Evolutionary conservation across 305 asterid genomes (phyloP).

Genomic region (Solanum chacoense): DNA sequence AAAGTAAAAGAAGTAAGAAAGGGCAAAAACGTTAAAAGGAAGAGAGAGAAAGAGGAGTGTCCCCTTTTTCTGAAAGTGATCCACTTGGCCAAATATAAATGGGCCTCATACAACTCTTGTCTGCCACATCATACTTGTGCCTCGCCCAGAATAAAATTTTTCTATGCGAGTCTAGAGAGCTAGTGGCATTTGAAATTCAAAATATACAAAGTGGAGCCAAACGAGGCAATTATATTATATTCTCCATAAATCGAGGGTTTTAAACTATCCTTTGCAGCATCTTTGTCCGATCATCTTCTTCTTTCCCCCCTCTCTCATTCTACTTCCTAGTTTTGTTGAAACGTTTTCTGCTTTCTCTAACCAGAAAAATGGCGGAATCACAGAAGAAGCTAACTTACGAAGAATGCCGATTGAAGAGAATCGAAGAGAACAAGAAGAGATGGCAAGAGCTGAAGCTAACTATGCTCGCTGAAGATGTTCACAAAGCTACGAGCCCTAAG

Average conservation of each 20-base stretch:
- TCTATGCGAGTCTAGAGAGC: not conserved
- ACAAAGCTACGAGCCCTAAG: conserved; percentile 23
- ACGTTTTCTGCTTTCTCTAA: not conserved
- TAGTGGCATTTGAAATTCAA: conserved; percentile 5
- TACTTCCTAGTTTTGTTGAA: not conserved
- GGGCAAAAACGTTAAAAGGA: too few relatives aligned
- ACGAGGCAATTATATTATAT: not conserved
- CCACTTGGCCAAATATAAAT: too few relatives aligned
- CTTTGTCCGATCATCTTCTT: not conserved
- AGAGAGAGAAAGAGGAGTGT: too few relatives aligned
- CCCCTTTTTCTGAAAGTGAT: too few relatives aligned
- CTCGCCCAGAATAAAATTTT: too few relatives aligned
- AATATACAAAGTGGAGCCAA: conserved; percentile 3
- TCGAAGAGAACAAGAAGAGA: conserved; percentile 64
- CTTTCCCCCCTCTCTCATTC: not conserved
- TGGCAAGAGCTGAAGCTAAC: conserved; percentile 56
- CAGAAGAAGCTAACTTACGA: conserved; percentile 33
- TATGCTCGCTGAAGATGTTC: conserved; percentile 46
- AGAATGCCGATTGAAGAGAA: conserved; percentile 36
- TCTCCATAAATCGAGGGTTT: not conserved
- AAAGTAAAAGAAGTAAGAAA: too few relatives aligned
- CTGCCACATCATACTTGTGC: too few relatives aligned
- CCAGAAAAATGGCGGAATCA: conserved; percentile 42
- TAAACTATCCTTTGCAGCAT: not conserved
- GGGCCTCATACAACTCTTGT: too few relatives aligned